phyloP scores from a whole-genome alignment of 2,329 filamentous ascomycete species.

The Ambrosiella beaveri region DNA sequence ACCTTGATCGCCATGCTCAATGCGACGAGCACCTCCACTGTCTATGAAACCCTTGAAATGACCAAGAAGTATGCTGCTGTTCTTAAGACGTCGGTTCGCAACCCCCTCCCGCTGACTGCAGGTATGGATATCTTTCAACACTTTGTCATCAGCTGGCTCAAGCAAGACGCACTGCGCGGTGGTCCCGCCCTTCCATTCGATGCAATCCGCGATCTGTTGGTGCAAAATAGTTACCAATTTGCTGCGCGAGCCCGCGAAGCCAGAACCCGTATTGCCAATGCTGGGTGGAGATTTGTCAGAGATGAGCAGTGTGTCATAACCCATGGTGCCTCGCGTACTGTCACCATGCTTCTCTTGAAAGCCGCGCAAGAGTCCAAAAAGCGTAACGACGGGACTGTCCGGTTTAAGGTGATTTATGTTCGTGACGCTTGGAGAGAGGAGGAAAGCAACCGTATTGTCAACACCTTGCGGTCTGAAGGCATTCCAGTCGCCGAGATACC shows the following conservation, averaged over 20 bases:
- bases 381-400: slow-evolving; percentile 35
- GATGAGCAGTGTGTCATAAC: slow-evolving; percentile 75
- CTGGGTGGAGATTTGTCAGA: slow-evolving; percentile 60
- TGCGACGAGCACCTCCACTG: slow-evolving; percentile 63
- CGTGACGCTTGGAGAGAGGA: slow-evolving; percentile 35
- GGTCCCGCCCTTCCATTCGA: slow-evolving; percentile 42
- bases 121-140: slow-evolving; percentile 92
- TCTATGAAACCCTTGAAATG: slow-evolving; percentile 83
- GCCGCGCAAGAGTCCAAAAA: slow-evolving; percentile 33
- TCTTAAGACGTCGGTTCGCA: slow-evolving; percentile 63
- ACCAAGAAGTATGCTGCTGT: slow-evolving; percentile 60
- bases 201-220: slow-evolving; percentile 62
- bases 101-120: slow-evolving; percentile 81
- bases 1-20: slow-evolving; percentile 75
- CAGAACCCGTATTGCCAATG: slow-evolving; percentile 63
- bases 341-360: slow-evolving; percentile 56
- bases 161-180: slow-evolving; percentile 28
- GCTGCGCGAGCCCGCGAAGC: slow-evolving; percentile 73
- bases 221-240: slow-evolving; percentile 75
- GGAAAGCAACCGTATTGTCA: slow-evolving; percentile 56
- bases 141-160: slow-evolving; percentile 65
- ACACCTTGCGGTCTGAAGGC: slow-evolving; percentile 51
- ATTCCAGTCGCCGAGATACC: slow-evolving; percentile 55
- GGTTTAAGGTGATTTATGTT: slow-evolving; percentile 76
- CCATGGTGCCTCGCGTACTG: slow-evolving; percentile 73